Percentiles rank a stretch among this genome's conserved stretches.
Evolutionary conservation across 2,329 filamentous ascomycete genomes (phyloP).

Genomic region (Metarhizium brunneum): DNA sequence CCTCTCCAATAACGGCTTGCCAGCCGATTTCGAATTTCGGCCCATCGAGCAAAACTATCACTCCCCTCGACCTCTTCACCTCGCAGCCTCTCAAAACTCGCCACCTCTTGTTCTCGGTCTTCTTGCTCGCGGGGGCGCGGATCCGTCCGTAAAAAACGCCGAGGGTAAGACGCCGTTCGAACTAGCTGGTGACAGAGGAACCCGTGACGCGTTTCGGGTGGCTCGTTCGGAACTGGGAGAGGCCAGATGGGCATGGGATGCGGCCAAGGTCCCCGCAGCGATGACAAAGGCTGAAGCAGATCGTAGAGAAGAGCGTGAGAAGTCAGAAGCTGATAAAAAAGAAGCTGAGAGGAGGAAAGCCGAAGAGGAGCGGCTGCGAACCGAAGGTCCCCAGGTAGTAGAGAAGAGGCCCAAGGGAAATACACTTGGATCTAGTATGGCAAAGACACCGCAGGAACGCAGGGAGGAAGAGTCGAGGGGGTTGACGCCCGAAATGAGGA

Average conservation of each 20-base stretch:
- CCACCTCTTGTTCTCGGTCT: conserved; percentile 70
- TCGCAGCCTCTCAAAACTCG: conserved; percentile 74
- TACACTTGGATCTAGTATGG: conserved; percentile 41
- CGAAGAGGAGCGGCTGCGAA: conserved; percentile 64
- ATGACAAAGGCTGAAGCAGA: conserved; percentile 66
- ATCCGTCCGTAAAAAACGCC: conserved; percentile 60
- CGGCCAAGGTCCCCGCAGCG: conserved; percentile 60
- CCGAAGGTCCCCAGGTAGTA: conserved; percentile 52
- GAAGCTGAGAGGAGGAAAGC: conserved; percentile 62
- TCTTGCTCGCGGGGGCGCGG: conserved; percentile 62
- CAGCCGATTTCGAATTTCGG: conserved; percentile 65
- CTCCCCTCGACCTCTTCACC: conserved; percentile 73
- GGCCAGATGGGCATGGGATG: conserved; percentile 66
- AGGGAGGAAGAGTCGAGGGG: conserved; percentile 78
- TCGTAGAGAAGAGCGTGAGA: conserved; percentile 59
- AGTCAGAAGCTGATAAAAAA: conserved; percentile 55
- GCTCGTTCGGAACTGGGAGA: conserved; percentile 78
- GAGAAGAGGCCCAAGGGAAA: conserved; percentile 42
- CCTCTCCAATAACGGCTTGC: conserved; percentile 64
- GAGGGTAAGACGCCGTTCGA: conserved; percentile 86
- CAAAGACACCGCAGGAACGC: conserved; percentile 70
- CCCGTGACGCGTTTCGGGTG: conserved; percentile 84
- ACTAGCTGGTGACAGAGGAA: conserved; percentile 74
- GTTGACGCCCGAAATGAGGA: conserved; percentile 78
- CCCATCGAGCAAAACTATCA: conserved; percentile 67